These are phyloP conservation scores for Macadamia integrifolia DNA, from an alignment of 164 flowering plant species.

Conservation along the genomic window DNA sequence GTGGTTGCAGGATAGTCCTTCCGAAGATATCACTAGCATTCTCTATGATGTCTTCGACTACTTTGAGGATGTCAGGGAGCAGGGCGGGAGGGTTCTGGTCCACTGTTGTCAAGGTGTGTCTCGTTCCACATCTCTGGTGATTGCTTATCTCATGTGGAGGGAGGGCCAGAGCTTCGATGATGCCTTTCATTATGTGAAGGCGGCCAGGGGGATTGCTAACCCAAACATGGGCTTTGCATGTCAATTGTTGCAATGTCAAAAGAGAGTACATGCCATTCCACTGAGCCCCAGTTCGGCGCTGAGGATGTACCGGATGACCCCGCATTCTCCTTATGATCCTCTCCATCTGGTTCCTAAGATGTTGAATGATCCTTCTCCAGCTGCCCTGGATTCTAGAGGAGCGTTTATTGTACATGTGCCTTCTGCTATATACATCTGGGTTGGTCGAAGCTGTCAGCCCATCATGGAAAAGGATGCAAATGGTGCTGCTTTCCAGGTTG, in stretches of 20 bases:
- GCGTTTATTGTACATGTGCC: slow-evolving; percentile 72
- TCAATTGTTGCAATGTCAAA: slow-evolving; percentile 82
- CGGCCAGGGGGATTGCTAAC: slow-evolving; percentile 81
- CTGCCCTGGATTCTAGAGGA: slow-evolving; percentile 73
- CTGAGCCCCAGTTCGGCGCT: slow-evolving; percentile 76
- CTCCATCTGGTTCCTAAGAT: slow-evolving; percentile 80
- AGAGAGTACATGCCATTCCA: slow-evolving; percentile 81
- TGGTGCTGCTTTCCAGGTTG: slow-evolving; percentile 74
- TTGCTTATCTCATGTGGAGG: slow-evolving; percentile 90
- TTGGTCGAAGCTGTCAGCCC: slow-evolving; percentile 56
- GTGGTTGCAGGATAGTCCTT: slow-evolving; percentile 85
- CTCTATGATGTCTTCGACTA: slow-evolving; percentile 82
- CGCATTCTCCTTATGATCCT: slow-evolving; percentile 82
- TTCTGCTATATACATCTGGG: slow-evolving; percentile 67
- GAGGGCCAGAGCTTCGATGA: slow-evolving; percentile 90
- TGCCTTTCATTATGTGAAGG: slow-evolving; percentile 81
- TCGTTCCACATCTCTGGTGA: slow-evolving; percentile 75
- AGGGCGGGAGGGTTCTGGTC: slow-evolving; percentile 64
- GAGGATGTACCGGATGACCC: slow-evolving; percentile 74
- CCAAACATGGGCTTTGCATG: slow-evolving; percentile 93
- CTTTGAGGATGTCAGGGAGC: slow-evolving; percentile 83
- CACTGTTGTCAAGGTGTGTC: slow-evolving; percentile 90
- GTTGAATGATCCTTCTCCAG: slow-evolving; percentile 67
- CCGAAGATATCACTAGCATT: slow-evolving; percentile 84
- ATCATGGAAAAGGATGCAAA: slow-evolving; percentile 80